phyloP scores from a whole-genome alignment of 176 grass and related monocot genomes.

The Cenchrus fungigraminus region DNA sequence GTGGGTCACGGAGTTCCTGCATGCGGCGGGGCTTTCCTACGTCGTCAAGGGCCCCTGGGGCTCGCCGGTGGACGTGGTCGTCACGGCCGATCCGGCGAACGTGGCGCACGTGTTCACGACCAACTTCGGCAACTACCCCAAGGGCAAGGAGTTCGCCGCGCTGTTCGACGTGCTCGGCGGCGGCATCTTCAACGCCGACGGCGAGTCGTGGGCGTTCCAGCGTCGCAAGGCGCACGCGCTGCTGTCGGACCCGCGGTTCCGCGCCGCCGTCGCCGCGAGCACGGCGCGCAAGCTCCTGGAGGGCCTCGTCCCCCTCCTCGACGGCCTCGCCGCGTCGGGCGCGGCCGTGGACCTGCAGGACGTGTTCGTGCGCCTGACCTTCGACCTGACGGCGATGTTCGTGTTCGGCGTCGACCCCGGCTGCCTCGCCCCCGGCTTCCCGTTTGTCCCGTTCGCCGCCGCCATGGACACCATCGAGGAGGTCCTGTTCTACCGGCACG shows the following conservation, averaged over 20 bases:
- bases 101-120: constrained; percentile 69
- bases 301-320: constrained; percentile 59
- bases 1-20: constrained; percentile 47
- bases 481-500: constrained; percentile 64
- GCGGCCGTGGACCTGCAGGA: constrained; percentile 64
- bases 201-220: constrained; percentile 73
- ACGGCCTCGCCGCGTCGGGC: constrained; percentile 35
- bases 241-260: constrained; percentile 55
- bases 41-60: constrained; percentile 48
- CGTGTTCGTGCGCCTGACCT: constrained; percentile 75
- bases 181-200: constrained; percentile 79
- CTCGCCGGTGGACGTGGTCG: constrained; percentile 52
- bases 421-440: constrained; percentile 66
- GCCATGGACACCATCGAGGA: constrained; percentile 71
- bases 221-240: constrained; percentile 59
- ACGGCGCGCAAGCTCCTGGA: constrained; percentile 60
- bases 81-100: constrained; percentile 71
- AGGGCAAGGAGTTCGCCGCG: constrained; percentile 64
- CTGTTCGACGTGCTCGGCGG: constrained; percentile 74
- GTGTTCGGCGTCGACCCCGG: constrained; percentile 70
- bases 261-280: constrained; percentile 33
- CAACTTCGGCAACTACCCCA: constrained; percentile 73
- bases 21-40: constrained; percentile 31
- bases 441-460: constrained; percentile 57
- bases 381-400: constrained; percentile 72